Evolutionary conservation across 2,329 filamentous ascomycete species (phyloP), one percentile per base, ranked within the genome.

Genomic region (Rhexocercosporidium sp.): DNA sequence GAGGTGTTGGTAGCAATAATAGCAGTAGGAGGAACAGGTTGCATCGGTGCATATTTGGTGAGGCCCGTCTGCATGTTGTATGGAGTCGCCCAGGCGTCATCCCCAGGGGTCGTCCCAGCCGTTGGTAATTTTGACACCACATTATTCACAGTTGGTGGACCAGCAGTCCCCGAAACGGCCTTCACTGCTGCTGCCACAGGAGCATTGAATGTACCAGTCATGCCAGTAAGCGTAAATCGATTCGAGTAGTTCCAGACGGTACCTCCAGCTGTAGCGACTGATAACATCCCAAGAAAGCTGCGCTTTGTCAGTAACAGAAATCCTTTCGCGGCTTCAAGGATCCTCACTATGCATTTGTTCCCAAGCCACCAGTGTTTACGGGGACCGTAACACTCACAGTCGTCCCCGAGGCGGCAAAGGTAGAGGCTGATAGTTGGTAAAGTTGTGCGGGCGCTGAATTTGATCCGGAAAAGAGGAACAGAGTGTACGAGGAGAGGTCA

Each of bases 171-270:
- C 3, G 76, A 75, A 6, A 81, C 71, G 9, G 76, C 75, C 39
- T 73, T 72, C 29, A 79, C 74, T 18, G 76, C 80, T 22, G 73
- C 66, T 27, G 74, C 71, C 56, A 85, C 77, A 44, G 73, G 74
- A 1, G 81, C 67, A 1, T 83, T 78, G 73, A 90, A 90, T 4
- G 79, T 79, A 44, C 89, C 89, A 1, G 84, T 88, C 89, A 92
- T 91, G 71, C 83, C 84, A 12, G 81, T 81, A 62, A 91, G 79
- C n/a, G 85, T 84, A 78, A 92, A 92, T 69, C 89, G 88, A 59
- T 80, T 73, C 12, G 88, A 90, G 75, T 84, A 91, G 73, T 86
- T 88, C 65, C 83, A 85, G 22, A 88, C 80, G 3, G 82, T 84
- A 37, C 84, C 84, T 44, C 86, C 84, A n/a, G 82, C 81, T 20